Evolutionary conservation across 768 basidiomycete genomes (phyloP), one percentile per base, ranked within the genome.

Genomic region (Steccherinum ochraceum): DNA sequence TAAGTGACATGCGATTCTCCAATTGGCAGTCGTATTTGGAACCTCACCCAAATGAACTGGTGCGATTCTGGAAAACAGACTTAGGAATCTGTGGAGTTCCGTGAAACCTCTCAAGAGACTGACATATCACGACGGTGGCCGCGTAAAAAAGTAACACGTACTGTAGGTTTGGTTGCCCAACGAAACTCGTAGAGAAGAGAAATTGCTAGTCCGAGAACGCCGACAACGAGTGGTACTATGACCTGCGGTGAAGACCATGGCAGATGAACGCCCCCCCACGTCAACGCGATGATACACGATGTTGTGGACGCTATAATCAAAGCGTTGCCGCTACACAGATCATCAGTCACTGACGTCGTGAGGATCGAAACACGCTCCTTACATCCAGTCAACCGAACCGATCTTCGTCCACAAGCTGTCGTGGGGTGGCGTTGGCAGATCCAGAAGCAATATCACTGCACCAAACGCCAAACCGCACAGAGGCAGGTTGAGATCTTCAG

Each of bases 181-280:
- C 21, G 23, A 3, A 49, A 49, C 51, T 74, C 72, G 51, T 64
- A 55, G 12, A 61, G 45, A n/a, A 72, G 48, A 54, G 69, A 72
- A 5, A 54, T 48, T 11, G 50, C 60, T 12, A 72, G 54, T 4
- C 69, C 67, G 19, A 58, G 50, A 4, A 59, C 25, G 1, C 72
- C 72, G 23, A 72, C 19, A 12, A 68, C 50, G 12, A 75, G 59
- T 0, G 72, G 71, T 1, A 63, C 67, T 19, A 74, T 60, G 7
- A 70, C 64, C 12, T 56, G 58, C 16, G 48, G 57, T 0, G 66
- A 67, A 0, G 45, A 24, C 72, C 73, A 73, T 0, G 67, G 39
- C 56, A 67, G 72, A 2, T 55, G 49, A 19, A 67, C 60, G 12
- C 73, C 72, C 23, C 65, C 71, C 68, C 62, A 67, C 54, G 64